Percentiles rank a stretch among this genome's conserved stretches.
phyloP scores from a whole-genome alignment of 257 asterid species.

The Solanum habrochaites region DNA sequence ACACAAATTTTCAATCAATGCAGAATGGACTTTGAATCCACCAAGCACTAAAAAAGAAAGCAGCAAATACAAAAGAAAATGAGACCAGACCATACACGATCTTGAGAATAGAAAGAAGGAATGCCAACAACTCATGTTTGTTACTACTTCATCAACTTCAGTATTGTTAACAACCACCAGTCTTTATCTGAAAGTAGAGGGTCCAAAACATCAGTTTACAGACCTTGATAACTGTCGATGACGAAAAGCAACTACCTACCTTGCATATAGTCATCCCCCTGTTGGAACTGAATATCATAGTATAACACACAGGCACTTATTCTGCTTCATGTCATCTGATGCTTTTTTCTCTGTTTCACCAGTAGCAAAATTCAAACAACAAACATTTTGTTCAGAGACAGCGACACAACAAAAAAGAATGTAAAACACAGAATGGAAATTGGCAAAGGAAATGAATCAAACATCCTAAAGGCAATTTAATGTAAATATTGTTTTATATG shows the following conservation, averaged over 20 bases:
- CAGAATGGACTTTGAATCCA: background rate
- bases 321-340: conserved; percentile 32
- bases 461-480: background rate
- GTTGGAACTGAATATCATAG: conserved; percentile 34
- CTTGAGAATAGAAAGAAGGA: background rate
- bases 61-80: background rate
- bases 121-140: background rate
- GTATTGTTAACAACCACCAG: background rate
- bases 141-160: background rate
- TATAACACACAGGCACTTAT: conserved; percentile 61
- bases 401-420: background rate
- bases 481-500: background rate
- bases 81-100: background rate
- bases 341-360: conserved; percentile 40
- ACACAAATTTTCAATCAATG: background rate
- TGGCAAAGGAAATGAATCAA: background rate
- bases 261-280: background rate
- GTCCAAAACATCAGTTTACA: background rate
- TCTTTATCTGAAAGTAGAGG: background rate
- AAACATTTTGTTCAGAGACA: background rate
- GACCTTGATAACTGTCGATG: background rate
- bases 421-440: background rate
- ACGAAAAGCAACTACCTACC: background rate
- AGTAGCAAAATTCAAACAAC: background rate
- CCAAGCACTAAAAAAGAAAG: background rate